Evolutionary conservation across 345 rosid genomes (phyloP), one percentile per base, ranked within the genome.

Genomic region (Hypericum perforatum): DNA sequence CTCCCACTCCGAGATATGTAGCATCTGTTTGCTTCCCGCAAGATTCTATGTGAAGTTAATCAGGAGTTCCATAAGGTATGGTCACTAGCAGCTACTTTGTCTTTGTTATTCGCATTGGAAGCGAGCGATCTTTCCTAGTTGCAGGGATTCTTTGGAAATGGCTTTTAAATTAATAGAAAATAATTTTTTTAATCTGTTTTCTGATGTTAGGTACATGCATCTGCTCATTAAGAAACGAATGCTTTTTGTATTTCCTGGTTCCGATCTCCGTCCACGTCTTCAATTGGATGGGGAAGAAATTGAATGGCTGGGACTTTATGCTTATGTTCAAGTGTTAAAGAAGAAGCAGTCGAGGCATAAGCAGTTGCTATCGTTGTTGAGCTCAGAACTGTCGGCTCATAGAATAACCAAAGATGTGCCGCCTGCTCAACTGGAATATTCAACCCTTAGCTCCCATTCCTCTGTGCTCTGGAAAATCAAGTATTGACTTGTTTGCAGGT

Each of bases 221-320:
- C 39, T 16, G 57, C 78, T 75, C 57, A 78, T 89, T 48, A 62
- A 53, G 64, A 77, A 63, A 73, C 70, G 78, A 73, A 80, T 80
- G 85, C 52, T 6, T 12, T 54, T 70, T 43, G 52, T 53, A 57
- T 50, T 9, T 53, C 43, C 59, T 12, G 65, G 67, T 56, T 53
- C 72, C 16, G 44, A 52, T 54, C 53, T 70, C 46, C 46, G 16
- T 37, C 81, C 82, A 0, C 53, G 60, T 62, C 86, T 74, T 51
- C 46, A 66, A 61, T 52, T 82, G 63, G 40, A 51, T 32, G 72
- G 63, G 42, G 70, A 59, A 7, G 97, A 89, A 73, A 90, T 84
- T 13, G 70, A 70, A 59, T 89, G 94, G 95, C 90, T 89, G 29
- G 95, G 94, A 13, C 57, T 82, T 13, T 65, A 74, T 58, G 95